A percentile compares a stretch with the other conserved stretches of the same genome.
These are phyloP conservation scores for Simmondsia chinensis DNA, from an alignment of 148 eudicot genomes.

Conservation along the genomic window DNA sequence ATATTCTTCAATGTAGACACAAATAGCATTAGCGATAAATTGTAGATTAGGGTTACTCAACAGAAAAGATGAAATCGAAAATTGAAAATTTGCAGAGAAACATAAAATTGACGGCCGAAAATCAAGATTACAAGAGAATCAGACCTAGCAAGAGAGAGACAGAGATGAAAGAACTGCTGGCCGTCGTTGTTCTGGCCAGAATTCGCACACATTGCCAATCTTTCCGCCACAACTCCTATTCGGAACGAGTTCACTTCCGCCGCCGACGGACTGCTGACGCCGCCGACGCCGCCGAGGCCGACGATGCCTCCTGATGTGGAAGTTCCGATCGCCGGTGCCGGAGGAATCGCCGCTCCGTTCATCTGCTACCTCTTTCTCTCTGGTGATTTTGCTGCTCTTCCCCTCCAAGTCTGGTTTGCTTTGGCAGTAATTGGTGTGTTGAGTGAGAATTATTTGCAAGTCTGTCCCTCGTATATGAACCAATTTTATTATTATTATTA, in stretches of 20 bases:
- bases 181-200: neutral
- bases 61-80: too few relatives aligned
- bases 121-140: conserved; percentile 7
- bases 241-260: neutral
- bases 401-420: neutral
- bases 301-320: neutral
- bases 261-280: neutral
- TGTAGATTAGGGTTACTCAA: too few relatives aligned
- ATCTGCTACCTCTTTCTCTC: conserved; percentile 2
- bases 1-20: too few relatives aligned
- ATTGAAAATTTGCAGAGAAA: neutral
- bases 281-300: neutral
- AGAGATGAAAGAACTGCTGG: conserved; percentile 10
- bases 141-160: conserved; percentile 31
- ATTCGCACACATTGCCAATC: neutral
- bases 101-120: neutral
- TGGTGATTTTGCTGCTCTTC: neutral
- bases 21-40: too few relatives aligned
- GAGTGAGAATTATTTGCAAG: too few relatives aligned
- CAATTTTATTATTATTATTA: too few relatives aligned
- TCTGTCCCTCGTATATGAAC: too few relatives aligned
- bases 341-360: conserved; percentile 3
- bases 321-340: neutral
- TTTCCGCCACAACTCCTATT: conserved; percentile 1
- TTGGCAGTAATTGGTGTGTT: neutral